Percentiles rank a stretch among this genome's conserved stretches.
Conservation (phyloP, 2,329 filamentous ascomycete species). For the Xylariaceae sp. region DNA sequence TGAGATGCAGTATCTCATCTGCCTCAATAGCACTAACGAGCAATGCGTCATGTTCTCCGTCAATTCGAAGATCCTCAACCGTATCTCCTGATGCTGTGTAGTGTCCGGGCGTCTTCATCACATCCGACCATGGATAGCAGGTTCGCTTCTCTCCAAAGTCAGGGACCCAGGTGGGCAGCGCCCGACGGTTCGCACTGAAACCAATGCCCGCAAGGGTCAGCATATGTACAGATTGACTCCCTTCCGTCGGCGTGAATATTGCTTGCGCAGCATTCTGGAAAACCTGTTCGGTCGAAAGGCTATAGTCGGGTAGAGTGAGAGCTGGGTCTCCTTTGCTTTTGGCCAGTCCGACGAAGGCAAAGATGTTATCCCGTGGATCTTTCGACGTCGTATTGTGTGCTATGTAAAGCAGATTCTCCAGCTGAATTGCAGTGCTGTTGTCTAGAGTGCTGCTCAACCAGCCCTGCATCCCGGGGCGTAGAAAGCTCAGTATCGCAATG, state of each 20-base stretch:
- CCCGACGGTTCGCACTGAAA: not conserved
- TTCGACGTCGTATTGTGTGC: constrained; percentile 6
- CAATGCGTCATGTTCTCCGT: constrained; percentile 1
- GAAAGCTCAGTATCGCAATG: constrained; percentile 4
- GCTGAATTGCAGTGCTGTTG: not conserved
- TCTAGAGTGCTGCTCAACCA: not conserved
- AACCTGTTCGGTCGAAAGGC: constrained; percentile 7
- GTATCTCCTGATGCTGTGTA: constrained; percentile 8
- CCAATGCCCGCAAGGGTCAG: constrained; percentile 10
- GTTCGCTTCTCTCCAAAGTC: constrained; percentile 9
- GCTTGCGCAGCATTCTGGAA: constrained; percentile 3
- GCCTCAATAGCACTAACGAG: constrained; percentile 3
- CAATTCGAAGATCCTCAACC: not conserved
- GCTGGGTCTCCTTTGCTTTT: not conserved
- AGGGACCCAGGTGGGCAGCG: constrained; percentile 9
- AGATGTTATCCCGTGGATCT: constrained; percentile 13
- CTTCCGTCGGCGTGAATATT: constrained; percentile 1
- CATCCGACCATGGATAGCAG: constrained; percentile 3
- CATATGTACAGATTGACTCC: constrained; percentile 4
- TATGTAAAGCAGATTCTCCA: constrained; percentile 8
- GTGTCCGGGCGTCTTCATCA: not conserved
- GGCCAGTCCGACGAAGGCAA: constrained; percentile 8
- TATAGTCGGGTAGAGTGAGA: constrained; percentile 7
- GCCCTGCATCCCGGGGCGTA: constrained; percentile 3
- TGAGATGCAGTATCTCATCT: constrained; percentile 5